phyloP scores from a whole-genome alignment of 2,329 filamentous ascomycete genomes.

The Aspergillus transmontanensis region DNA sequence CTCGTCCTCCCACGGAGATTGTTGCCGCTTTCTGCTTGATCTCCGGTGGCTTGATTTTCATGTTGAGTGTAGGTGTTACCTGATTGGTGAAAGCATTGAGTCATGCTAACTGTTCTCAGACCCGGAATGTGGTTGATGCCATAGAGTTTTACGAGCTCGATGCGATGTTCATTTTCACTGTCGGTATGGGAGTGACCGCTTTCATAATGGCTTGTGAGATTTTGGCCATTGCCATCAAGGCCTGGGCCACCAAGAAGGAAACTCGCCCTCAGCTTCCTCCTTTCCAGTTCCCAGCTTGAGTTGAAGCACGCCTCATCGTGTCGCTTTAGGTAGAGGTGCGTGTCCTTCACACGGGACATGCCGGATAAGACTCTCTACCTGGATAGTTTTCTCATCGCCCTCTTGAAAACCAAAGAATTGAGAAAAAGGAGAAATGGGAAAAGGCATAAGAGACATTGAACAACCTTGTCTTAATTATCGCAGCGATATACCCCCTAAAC shows the following conservation, averaged over 20 bases:
- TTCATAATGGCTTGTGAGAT: constrained; percentile 86
- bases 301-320: not conserved
- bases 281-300: constrained; percentile 32
- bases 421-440: constrained; percentile 3
- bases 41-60: constrained; percentile 85
- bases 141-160: constrained; percentile 78
- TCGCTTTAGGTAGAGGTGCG: not conserved
- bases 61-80: constrained; percentile 73
- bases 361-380: not conserved
- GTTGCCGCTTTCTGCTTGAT: constrained; percentile 84
- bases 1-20: constrained; percentile 87
- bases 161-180: constrained; percentile 91
- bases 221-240: constrained; percentile 78
- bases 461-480: constrained; percentile 14
- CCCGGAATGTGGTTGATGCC: constrained; percentile 72
- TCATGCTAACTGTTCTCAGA: constrained; percentile 49
- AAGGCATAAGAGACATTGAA: not conserved
- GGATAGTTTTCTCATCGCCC: not conserved
- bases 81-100: not conserved
- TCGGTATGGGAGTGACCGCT: constrained; percentile 80
- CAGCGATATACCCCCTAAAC: constrained; percentile 29
- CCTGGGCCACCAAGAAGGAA: constrained; percentile 69
- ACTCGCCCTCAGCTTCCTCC: constrained; percentile 30
- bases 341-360: not conserved
- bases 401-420: not conserved